Evolutionary conservation across 129 eudicot genomes (phyloP).

Genomic region (Deinandra increscens): DNA sequence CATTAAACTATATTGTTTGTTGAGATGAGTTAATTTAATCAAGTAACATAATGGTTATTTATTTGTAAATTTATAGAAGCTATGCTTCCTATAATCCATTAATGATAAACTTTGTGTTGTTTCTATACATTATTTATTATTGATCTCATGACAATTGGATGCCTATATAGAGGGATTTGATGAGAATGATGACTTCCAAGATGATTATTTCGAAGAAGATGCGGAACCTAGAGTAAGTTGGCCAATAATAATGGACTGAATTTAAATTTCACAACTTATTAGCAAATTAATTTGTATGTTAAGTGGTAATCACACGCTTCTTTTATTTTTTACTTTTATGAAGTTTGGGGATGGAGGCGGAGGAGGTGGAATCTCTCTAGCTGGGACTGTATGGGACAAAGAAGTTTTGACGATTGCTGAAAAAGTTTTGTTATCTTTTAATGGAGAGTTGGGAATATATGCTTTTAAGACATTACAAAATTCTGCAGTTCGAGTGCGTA

Average conservation of each 20-base stretch:
- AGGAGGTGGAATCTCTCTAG: constrained; percentile 87
- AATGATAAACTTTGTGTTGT: neutral
- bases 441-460: constrained; percentile 76
- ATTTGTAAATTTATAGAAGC: neutral
- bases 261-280: constrained; percentile 7
- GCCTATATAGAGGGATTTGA: constrained; percentile 40
- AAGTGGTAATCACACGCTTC: neutral
- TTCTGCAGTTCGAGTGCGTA: constrained; percentile 70
- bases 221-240: constrained; percentile 55
- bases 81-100: neutral
- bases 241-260: neutral
- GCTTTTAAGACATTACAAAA: constrained; percentile 76
- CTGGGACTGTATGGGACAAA: constrained; percentile 87
- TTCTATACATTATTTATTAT: neutral
- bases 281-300: neutral
- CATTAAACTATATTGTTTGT: neutral
- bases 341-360: constrained; percentile 73
- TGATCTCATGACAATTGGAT: constrained; percentile 8
- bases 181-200: constrained; percentile 50
- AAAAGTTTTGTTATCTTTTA: constrained; percentile 55
- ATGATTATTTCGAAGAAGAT: constrained; percentile 54
- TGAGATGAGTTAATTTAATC: constrained; percentile 1
- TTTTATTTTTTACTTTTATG: neutral
- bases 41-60: neutral
- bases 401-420: constrained; percentile 72